Conservation (phyloP, 2,329 filamentous ascomycete species). For the Diaporthe caulivora region DNA sequence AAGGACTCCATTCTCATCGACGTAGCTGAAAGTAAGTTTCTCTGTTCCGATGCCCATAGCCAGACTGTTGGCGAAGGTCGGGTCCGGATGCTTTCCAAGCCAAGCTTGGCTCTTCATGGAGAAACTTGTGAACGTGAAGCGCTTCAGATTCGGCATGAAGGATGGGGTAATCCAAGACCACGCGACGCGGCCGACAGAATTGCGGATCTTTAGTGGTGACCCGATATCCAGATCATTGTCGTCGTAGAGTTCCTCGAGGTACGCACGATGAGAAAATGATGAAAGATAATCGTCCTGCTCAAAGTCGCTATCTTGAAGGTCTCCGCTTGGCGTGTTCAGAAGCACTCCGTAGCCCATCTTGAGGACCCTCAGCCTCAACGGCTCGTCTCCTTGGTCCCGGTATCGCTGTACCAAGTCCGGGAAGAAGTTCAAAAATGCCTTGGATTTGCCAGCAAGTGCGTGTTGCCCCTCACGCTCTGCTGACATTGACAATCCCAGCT, state of each 20-base stretch:
- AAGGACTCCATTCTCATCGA: constrained; percentile 3
- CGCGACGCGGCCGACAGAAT: neutral
- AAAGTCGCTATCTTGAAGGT: neutral
- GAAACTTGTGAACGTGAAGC: constrained; percentile 35
- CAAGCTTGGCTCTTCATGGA: constrained; percentile 25
- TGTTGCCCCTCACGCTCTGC: constrained; percentile 31
- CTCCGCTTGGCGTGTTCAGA: neutral
- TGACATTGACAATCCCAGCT: constrained; percentile 33
- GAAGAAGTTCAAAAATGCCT: constrained; percentile 30
- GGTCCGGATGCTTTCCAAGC: constrained; percentile 29
- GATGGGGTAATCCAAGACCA: constrained; percentile 29
- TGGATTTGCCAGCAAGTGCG: neutral
- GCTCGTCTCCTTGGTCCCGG: constrained; percentile 23
- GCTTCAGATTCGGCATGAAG: constrained; percentile 29
- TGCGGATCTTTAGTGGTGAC: constrained; percentile 29
- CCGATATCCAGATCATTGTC: constrained; percentile 36
- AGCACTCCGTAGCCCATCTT: constrained; percentile 37
- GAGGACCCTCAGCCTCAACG: constrained; percentile 25
- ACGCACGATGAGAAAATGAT: neutral
- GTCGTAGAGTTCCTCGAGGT: constrained; percentile 28
- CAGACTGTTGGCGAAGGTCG: constrained; percentile 12
- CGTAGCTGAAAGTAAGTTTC: constrained; percentile 34
- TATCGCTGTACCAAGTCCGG: constrained; percentile 11
- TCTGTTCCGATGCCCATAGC: constrained; percentile 29
- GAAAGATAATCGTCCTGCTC: constrained; percentile 29